Conservation (phyloP, 768 basidiomycete species). For the Leccinum barrowsii region DNA sequence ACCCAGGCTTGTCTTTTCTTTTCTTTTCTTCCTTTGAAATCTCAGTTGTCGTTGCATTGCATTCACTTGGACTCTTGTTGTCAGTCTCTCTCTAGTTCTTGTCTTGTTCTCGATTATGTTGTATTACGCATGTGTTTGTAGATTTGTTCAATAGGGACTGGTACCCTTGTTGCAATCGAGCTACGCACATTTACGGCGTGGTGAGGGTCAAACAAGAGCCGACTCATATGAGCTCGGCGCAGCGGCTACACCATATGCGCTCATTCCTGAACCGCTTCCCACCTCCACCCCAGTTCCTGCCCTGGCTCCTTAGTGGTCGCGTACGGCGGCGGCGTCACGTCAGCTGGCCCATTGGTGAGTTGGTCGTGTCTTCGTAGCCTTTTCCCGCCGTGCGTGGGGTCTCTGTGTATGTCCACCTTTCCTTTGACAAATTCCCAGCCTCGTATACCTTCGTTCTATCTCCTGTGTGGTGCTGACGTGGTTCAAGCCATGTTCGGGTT, state of each 20-base stretch:
- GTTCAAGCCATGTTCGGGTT: no score
- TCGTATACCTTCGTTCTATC: not conserved
- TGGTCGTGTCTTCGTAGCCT: conserved; percentile 1
- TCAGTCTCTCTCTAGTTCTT: not conserved
- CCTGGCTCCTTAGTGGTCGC: conserved; percentile 14
- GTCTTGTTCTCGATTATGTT: conserved; percentile 6
- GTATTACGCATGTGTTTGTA: conserved; percentile 16
- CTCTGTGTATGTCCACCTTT: not conserved
- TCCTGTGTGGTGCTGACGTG: conserved; percentile 9
- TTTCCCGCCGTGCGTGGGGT: not conserved
- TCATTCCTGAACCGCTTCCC: conserved; percentile 8
- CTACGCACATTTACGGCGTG: not conserved
- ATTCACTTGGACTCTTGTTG: conserved; percentile 18
- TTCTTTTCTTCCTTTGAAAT: not conserved
- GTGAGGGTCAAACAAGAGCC: not conserved
- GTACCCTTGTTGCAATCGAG: conserved; percentile 15
- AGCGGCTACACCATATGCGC: not conserved
- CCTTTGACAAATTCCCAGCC: not conserved
- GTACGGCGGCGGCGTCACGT: not conserved
- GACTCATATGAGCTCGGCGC: not conserved
- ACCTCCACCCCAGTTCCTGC: conserved; percentile 13
- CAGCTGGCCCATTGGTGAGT: conserved; percentile 20
- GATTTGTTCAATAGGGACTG: conserved; percentile 18
- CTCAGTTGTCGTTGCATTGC: conserved; percentile 17
- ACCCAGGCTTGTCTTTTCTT: conserved; percentile 1